Percentiles rank a stretch among this genome's conserved stretches.
Evolutionary conservation across 148 eudicot genomes (phyloP).

Genomic region (Salicornia ramosissima): DNA sequence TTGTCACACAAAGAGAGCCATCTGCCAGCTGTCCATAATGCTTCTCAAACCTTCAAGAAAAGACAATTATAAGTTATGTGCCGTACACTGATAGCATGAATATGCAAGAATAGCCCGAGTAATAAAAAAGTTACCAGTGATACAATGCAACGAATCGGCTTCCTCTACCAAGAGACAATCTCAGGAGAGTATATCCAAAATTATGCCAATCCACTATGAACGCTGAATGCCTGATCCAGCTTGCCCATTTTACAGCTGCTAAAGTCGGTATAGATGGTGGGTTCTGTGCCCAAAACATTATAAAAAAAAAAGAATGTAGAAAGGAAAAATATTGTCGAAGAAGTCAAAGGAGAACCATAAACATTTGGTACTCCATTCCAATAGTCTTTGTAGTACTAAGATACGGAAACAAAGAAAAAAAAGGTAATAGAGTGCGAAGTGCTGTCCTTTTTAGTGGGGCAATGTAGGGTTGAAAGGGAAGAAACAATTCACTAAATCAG

Average conservation of each 20-base stretch:
- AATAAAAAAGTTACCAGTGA: constrained; percentile 52
- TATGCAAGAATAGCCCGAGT: not conserved
- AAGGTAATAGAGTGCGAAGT: too few species aligned
- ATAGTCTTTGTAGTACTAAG: too few species aligned
- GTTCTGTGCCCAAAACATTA: constrained; percentile 39
- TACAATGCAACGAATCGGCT: constrained; percentile 74
- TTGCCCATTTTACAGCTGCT: constrained; percentile 90
- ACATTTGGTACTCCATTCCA: too few species aligned
- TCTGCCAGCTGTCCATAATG: constrained; percentile 82
- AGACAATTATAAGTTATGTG: constrained; percentile 16
- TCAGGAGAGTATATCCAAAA: constrained; percentile 90
- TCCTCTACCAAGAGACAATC: constrained; percentile 85
- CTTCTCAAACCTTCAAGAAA: constrained; percentile 65
- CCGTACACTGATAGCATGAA: constrained; percentile 3
- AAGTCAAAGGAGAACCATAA: not conserved
- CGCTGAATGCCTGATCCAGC: constrained; percentile 70
- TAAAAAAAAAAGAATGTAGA: not conserved
- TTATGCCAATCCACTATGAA: constrained; percentile 96
- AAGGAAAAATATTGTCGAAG: not conserved
- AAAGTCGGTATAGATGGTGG: constrained; percentile 97
- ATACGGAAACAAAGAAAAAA: too few species aligned
- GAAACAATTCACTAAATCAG: too few species aligned
- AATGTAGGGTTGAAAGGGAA: too few species aligned
- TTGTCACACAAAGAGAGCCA: constrained; percentile 93
- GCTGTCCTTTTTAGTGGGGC: too few species aligned